Conservation (phyloP, 192 early-diverging fungal species). For the Coemansia nantahalensis region DNA sequence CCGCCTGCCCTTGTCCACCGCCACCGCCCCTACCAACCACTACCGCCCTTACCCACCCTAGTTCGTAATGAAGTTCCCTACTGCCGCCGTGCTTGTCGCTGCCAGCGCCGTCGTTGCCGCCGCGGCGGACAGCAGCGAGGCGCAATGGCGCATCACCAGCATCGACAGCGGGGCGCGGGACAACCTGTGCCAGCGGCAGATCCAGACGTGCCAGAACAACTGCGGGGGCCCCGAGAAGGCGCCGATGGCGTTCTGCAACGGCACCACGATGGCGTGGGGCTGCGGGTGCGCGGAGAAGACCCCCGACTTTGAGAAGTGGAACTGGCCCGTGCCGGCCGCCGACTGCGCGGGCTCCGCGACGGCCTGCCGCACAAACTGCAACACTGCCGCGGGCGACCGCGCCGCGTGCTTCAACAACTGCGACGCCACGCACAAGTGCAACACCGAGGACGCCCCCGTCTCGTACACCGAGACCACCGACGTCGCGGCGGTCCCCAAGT, state of each 20-base stretch:
- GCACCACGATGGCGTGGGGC: slow-evolving; percentile 56
- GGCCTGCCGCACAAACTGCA: slow-evolving; percentile 41
- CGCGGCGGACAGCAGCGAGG: slow-evolving; percentile 9
- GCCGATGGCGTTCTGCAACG: slow-evolving; percentile 56
- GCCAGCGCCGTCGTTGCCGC: slow-evolving; percentile 14
- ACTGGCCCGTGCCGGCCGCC: slow-evolving; percentile 50
- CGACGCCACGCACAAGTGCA: slow-evolving; percentile 41
- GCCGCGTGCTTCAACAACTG: slow-evolving; percentile 37
- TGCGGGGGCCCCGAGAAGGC: slow-evolving; percentile 47
- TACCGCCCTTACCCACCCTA: no score
- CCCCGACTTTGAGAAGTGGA: slow-evolving; percentile 47
- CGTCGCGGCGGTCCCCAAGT: slow-evolving; percentile 13
- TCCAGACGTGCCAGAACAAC: slow-evolving; percentile 50
- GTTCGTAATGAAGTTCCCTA: slow-evolving; percentile 28
- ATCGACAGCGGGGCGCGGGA: slow-evolving; percentile 25
- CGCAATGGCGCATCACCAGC: slow-evolving; percentile 44
- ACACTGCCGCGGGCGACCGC: slow-evolving; percentile 14
- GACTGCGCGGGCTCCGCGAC: slow-evolving; percentile 45
- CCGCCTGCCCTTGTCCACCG: no score
- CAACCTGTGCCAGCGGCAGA: slow-evolving; percentile 45
- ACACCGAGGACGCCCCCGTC: slow-evolving; percentile 47
- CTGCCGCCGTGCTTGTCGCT: slow-evolving; percentile 16
- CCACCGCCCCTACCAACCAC: no score
- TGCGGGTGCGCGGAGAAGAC: slow-evolving; percentile 50
- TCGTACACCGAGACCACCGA: slow-evolving; percentile 42